Percentiles rank a stretch among this genome's conserved stretches.
phyloP scores from a whole-genome alignment of 345 rosid species.

The Populus euphratica region DNA sequence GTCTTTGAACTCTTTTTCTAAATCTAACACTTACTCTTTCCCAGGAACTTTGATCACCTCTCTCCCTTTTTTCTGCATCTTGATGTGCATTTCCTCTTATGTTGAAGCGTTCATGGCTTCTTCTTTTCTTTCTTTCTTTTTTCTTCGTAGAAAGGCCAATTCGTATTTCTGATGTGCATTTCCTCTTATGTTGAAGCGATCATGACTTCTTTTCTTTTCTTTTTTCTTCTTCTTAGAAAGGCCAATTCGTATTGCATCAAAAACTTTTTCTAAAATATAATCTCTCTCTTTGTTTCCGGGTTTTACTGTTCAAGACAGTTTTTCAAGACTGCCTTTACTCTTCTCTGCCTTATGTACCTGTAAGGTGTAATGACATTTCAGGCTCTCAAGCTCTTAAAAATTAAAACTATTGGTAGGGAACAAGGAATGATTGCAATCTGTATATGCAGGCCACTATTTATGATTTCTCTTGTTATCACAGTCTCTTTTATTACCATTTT shows the following conservation, averaged over 20 bases:
- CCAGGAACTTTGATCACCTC: not conserved
- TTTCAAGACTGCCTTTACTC: not conserved
- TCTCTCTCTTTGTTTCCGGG: not conserved
- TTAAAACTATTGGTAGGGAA: slow-evolving; percentile 1
- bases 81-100: not conserved
- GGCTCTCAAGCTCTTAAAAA: not conserved
- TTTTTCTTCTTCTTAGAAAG: not conserved
- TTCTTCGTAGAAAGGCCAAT: not conserved
- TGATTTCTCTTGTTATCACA: not conserved
- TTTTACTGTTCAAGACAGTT: not conserved
- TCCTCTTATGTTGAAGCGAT: not conserved
- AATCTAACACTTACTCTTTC: not conserved
- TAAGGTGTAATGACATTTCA: not conserved
- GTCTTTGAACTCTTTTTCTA: not conserved
- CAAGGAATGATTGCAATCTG: not conserved
- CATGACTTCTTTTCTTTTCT: not conserved
- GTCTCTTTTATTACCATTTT: not conserved
- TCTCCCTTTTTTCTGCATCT: not conserved
- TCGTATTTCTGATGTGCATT: not conserved
- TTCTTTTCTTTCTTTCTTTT: not conserved
- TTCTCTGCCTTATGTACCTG: not conserved
- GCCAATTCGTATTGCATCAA: not conserved
- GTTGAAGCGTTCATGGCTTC: not conserved
- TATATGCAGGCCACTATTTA: not conserved
- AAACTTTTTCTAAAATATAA: not conserved